Conservation (phyloP, 768 basidiomycete species). For the Pulveroboletus frians region DNA sequence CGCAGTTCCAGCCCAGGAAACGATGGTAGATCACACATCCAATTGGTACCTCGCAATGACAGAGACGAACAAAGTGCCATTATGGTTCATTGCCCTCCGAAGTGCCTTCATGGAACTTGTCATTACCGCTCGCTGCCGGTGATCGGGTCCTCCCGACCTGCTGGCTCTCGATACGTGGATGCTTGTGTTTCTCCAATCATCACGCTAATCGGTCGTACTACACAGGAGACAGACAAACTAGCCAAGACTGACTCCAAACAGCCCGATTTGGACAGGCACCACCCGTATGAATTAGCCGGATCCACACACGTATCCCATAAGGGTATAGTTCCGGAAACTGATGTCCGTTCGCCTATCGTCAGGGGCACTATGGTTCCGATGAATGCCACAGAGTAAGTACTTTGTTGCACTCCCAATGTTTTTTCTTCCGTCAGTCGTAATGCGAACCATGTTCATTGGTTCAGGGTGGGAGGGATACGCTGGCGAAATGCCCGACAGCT, state of each 20-base stretch:
- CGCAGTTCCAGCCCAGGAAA: constrained; percentile 1
- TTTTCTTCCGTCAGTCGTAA: constrained; percentile 5
- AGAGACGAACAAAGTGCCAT: constrained; percentile 9
- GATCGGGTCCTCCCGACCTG: neutral
- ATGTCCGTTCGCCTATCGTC: constrained; percentile 28
- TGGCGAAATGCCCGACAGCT: constrained; percentile 8
- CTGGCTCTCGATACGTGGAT: constrained; percentile 22
- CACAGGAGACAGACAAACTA: neutral
- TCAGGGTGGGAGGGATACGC: constrained; percentile 9
- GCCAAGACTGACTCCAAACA: neutral
- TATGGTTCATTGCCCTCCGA: constrained; percentile 15
- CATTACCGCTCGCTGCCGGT: neutral
- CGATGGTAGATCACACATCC: constrained; percentile 19
- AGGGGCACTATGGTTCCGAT: constrained; percentile 23
- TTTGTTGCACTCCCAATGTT: neutral
- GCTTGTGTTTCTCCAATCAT: constrained; percentile 26
- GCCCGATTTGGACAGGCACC: neutral
- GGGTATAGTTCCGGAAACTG: constrained; percentile 10
- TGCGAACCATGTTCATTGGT: constrained; percentile 7
- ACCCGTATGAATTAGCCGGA: constrained; percentile 5
- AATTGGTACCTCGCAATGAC: constrained; percentile 15
- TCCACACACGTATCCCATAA: constrained; percentile 12
- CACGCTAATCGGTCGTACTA: neutral
- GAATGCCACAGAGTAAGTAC: constrained; percentile 19
- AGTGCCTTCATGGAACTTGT: constrained; percentile 18